phyloP scores from a whole-genome alignment of 2,329 filamentous ascomycete genomes.

The Tolypocladium inflatum region DNA sequence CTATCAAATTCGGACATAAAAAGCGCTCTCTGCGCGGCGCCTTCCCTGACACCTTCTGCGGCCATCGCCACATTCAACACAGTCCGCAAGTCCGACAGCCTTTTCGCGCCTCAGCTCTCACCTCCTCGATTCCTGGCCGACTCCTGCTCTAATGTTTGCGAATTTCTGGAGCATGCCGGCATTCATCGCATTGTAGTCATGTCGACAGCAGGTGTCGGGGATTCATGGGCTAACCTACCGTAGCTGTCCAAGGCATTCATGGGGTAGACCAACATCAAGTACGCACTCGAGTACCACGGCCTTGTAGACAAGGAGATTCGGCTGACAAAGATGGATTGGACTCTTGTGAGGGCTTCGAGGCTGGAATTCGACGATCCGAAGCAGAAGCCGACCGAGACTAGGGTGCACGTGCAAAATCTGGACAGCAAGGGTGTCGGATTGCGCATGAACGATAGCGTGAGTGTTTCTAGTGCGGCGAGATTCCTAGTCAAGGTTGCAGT shows the following conservation, averaged over 20 bases:
- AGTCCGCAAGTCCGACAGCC: slow-evolving; percentile 28
- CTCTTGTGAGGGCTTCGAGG: slow-evolving; percentile 22
- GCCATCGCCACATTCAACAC: slow-evolving; percentile 30
- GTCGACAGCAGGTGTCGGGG: slow-evolving; percentile 28
- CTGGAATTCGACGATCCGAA: slow-evolving; percentile 19
- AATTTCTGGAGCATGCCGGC: slow-evolving; percentile 19
- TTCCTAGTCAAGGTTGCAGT: slow-evolving; percentile 24
- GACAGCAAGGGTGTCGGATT: slow-evolving; percentile 20
- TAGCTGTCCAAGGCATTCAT: slow-evolving; percentile 25
- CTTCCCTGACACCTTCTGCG: slow-evolving; percentile 14
- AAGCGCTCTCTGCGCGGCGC: slow-evolving; percentile 11
- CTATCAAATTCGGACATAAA: slow-evolving; percentile 23
- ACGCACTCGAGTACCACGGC: slow-evolving; percentile 26
- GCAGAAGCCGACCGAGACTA: slow-evolving; percentile 1
- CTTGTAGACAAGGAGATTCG: slow-evolving; percentile 26
- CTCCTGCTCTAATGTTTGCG: slow-evolving; percentile 23
- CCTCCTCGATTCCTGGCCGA: slow-evolving; percentile 28
- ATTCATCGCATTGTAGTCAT: slow-evolving; percentile 24
- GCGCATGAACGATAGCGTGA: slow-evolving; percentile 18
- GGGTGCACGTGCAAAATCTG: slow-evolving; percentile 14
- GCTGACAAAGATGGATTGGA: slow-evolving; percentile 23
- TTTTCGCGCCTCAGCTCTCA: slow-evolving; percentile 26
- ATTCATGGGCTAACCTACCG: slow-evolving; percentile 24
- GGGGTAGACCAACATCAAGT: slow-evolving; percentile 28
- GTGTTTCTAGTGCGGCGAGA: slow-evolving; percentile 15